Evolutionary conservation across 177 flowering plant genomes (phyloP).

Genomic region (Vitis hybrid): DNA sequence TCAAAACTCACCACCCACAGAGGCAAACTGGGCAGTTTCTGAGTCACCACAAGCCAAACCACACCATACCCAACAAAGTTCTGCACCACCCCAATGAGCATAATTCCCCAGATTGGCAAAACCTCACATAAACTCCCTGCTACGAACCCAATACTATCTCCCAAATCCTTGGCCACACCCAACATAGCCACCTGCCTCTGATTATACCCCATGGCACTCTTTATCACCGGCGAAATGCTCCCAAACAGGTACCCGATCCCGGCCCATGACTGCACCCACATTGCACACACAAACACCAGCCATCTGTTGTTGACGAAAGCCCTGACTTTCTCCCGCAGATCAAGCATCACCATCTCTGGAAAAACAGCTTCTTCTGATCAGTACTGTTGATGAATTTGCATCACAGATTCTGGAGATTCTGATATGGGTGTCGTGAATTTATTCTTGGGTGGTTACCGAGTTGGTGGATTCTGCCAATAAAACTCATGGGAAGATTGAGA

Average conservation of each 20-base stretch:
- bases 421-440: too few relatives aligned
- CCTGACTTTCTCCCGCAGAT: conserved; percentile 14
- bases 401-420: too few relatives aligned
- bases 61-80: conserved; percentile 55
- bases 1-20: conserved; percentile 49
- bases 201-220: conserved; percentile 41
- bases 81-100: conserved; percentile 41
- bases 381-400: too few relatives aligned
- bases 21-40: conserved; percentile 34
- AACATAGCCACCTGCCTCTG: conserved; percentile 48
- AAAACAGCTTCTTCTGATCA: too few relatives aligned
- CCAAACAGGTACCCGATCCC: conserved; percentile 62
- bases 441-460: too few relatives aligned
- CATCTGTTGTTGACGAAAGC: conserved; percentile 43
- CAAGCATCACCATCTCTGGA: not conserved
- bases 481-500: too few relatives aligned
- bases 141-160: conserved; percentile 47
- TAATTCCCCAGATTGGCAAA: conserved; percentile 44
- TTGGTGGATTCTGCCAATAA: too few relatives aligned
- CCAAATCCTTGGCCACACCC: conserved; percentile 63
- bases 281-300: conserved; percentile 60
- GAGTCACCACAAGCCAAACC: conserved; percentile 49
- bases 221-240: conserved; percentile 55
- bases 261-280: conserved; percentile 54
- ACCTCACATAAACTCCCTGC: conserved; percentile 44